These are phyloP conservation scores for Dryas integrifolia DNA, from an alignment of 331 rosid genomes.

Conservation along the genomic window DNA sequence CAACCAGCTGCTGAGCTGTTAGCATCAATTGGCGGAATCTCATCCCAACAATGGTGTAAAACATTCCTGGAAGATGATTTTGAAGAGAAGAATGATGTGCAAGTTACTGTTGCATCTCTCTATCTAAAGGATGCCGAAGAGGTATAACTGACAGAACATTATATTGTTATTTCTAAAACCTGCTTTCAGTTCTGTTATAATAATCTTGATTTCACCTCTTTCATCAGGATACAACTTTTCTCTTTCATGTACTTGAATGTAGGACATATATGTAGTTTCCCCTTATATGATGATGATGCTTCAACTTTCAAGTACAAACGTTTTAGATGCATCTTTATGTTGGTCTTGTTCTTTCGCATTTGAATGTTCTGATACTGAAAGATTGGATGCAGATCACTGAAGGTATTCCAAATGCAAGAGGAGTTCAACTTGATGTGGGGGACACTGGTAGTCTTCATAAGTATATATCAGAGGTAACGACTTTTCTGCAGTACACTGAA, in stretches of 20 bases:
- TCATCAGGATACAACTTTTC: not conserved
- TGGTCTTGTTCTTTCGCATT: constrained; percentile 5
- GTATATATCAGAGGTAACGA: constrained; percentile 68
- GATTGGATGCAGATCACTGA: constrained; percentile 59
- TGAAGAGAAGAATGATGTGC: constrained; percentile 59
- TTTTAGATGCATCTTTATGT: not conserved
- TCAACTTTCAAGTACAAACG: too few relatives aligned
- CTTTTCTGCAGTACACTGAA: constrained; percentile 13
- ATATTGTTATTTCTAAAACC: not conserved
- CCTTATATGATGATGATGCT: too few relatives aligned
- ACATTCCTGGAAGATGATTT: constrained; percentile 48
- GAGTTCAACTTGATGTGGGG: constrained; percentile 72
- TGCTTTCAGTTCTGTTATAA: not conserved
- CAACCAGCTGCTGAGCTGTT: constrained; percentile 84
- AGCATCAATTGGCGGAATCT: constrained; percentile 54
- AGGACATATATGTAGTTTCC: too few relatives aligned
- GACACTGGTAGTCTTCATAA: constrained; percentile 50
- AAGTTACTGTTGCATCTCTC: constrained; percentile 90
- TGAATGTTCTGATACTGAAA: constrained; percentile 30
- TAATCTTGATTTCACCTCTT: not conserved
- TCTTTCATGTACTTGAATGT: too few relatives aligned
- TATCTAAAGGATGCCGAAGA: constrained; percentile 82
- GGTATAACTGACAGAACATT: constrained; percentile 35
- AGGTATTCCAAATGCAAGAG: constrained; percentile 72
- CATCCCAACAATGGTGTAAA: constrained; percentile 46